Conservation (phyloP, 2,329 filamentous ascomycete genomes). For the Venturia nashicola region DNA sequence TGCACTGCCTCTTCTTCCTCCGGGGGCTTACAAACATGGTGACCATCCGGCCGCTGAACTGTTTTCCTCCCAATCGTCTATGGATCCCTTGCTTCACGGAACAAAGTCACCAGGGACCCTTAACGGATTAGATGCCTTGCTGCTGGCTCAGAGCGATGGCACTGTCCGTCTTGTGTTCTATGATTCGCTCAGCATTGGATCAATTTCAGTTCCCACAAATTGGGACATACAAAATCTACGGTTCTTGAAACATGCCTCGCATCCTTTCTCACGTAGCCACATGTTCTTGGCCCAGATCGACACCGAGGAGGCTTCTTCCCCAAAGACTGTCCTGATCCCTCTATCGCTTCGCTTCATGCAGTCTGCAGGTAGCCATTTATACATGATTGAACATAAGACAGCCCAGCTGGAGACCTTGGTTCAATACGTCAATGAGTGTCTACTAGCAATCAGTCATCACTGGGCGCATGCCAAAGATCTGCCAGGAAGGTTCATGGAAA, state of each 20-base stretch:
- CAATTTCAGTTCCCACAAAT: constrained; percentile 39
- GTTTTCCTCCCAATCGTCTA: constrained; percentile 26
- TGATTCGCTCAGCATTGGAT: constrained; percentile 71
- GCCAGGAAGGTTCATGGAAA: constrained; percentile 63
- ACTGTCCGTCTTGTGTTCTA: constrained; percentile 69
- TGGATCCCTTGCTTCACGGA: constrained; percentile 25
- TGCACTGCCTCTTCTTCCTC: constrained; percentile 18
- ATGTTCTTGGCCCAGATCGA: constrained; percentile 49
- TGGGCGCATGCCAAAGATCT: constrained; percentile 75
- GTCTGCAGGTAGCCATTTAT: constrained; percentile 66
- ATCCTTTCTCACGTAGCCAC: constrained; percentile 65
- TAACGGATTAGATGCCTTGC: constrained; percentile 66
- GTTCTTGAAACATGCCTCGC: constrained; percentile 52
- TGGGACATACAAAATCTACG: constrained; percentile 33
- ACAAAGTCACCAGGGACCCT: constrained; percentile 47
- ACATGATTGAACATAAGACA: constrained; percentile 73
- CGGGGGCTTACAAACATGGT: constrained; percentile 6
- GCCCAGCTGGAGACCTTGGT: constrained; percentile 79
- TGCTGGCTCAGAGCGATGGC: constrained; percentile 60
- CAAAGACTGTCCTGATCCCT: constrained; percentile 41
- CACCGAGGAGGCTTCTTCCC: constrained; percentile 25
- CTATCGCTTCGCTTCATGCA: constrained; percentile 77
- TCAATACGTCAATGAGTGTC: constrained; percentile 70
- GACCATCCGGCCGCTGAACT: constrained; percentile 21
- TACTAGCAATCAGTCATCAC: constrained; percentile 66